These are phyloP conservation scores for Wickerhamomyces bovis DNA, from an alignment of 805 yeast species.

Conservation along the genomic window DNA sequence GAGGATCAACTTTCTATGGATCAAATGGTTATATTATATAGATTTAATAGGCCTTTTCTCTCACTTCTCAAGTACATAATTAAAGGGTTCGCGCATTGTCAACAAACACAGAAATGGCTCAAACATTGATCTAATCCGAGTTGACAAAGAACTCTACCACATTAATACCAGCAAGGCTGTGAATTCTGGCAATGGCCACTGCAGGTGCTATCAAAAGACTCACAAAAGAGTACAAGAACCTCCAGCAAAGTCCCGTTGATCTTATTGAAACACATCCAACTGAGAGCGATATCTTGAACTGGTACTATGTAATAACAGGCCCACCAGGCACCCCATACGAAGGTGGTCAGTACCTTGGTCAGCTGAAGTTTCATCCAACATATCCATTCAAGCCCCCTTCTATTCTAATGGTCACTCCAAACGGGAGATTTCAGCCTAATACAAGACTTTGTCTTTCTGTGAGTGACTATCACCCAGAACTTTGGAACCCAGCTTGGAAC, in stretches of 20 bases:
- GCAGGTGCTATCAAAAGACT: constrained; percentile 42
- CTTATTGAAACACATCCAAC: constrained; percentile 77
- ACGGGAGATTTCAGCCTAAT: constrained; percentile 75
- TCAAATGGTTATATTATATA: too few relatives aligned
- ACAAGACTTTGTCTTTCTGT: constrained; percentile 76
- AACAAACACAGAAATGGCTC: too few relatives aligned
- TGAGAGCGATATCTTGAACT: constrained; percentile 78
- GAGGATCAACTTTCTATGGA: too few relatives aligned
- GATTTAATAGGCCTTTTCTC: too few relatives aligned
- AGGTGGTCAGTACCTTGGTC: constrained; percentile 83
- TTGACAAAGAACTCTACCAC: too few relatives aligned
- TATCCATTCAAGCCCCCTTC: constrained; percentile 90
- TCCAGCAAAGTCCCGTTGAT: constrained; percentile 76
- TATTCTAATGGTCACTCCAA: constrained; percentile 82
- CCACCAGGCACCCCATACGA: constrained; percentile 86
- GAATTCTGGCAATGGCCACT: too few relatives aligned
- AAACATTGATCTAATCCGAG: too few relatives aligned
- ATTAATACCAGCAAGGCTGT: too few relatives aligned
- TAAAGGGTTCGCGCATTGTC: too few relatives aligned
- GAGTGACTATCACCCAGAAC: constrained; percentile 89
- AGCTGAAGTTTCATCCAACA: constrained; percentile 70
- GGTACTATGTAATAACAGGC: constrained; percentile 91
- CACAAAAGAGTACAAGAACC: constrained; percentile 72
- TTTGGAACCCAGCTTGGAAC: constrained; percentile 96
- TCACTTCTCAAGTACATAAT: too few relatives aligned